Evolutionary conservation across 768 basidiomycete genomes (phyloP).

Genomic region (Lactarius hatsudake): DNA sequence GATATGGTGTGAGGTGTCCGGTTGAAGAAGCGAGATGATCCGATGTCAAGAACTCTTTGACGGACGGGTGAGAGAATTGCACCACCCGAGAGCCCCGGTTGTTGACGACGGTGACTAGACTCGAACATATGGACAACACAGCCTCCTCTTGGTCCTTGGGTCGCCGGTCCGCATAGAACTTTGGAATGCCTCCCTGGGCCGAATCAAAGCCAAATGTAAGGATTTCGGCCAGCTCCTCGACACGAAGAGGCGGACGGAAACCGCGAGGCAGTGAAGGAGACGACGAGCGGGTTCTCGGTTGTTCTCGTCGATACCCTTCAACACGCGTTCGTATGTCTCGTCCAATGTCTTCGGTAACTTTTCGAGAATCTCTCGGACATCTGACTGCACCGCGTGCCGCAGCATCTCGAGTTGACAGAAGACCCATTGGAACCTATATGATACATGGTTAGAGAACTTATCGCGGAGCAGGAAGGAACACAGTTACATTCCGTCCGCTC

Average conservation of each 20-base stretch:
- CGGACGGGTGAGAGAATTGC: conserved; percentile 15
- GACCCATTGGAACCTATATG: not conserved
- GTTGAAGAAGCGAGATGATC: not conserved
- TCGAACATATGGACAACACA: conserved; percentile 12
- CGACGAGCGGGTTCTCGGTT: conserved; percentile 8
- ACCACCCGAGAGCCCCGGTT: conserved; percentile 5
- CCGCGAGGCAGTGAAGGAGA: conserved; percentile 14
- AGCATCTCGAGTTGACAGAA: not conserved
- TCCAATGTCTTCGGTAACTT: conserved; percentile 3
- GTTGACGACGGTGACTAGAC: not conserved
- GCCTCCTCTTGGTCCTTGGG: not conserved
- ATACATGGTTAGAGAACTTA: not conserved
- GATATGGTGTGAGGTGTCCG: not conserved
- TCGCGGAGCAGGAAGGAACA: not conserved
- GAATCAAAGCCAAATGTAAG: conserved; percentile 15
- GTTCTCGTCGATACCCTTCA: not conserved
- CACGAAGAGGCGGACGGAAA: not conserved
- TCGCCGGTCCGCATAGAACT: conserved; percentile 6
- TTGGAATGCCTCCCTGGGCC: not conserved
- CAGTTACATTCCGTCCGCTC: conserved; percentile 9
- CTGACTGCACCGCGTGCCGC: not conserved
- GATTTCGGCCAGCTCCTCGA: conserved; percentile 7
- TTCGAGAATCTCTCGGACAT: conserved; percentile 2
- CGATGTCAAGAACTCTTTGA: conserved; percentile 14
- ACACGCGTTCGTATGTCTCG: not conserved